These are phyloP conservation scores for Pseudocercospora cruenta DNA, from an alignment of 2,329 filamentous ascomycete species.

Conservation along the genomic window DNA sequence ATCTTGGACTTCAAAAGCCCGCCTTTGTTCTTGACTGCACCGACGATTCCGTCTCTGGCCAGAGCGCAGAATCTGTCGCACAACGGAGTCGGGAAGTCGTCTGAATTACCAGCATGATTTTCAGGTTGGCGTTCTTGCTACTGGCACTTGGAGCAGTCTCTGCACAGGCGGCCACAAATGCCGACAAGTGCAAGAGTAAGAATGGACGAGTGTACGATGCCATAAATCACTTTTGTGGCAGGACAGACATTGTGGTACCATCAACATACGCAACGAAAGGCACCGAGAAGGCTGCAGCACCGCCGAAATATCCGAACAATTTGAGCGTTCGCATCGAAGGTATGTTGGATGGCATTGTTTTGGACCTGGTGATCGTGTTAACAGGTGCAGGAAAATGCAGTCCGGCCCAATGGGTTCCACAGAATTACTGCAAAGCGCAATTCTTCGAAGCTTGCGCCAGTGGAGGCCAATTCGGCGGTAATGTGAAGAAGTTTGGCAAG, in stretches of 20 bases:
- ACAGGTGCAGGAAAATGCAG: constrained; percentile 9
- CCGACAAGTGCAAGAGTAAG: constrained; percentile 8
- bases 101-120: neutral
- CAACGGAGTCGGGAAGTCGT: neutral
- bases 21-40: neutral
- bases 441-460: constrained; percentile 14
- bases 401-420: constrained; percentile 17
- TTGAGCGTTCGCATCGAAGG: neutral
- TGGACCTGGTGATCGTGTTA: neutral
- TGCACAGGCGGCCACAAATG: neutral
- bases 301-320: neutral
- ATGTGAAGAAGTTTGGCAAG: neutral
- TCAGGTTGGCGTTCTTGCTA: neutral
- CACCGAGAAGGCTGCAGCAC: neutral
- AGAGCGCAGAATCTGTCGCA: neutral
- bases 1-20: neutral
- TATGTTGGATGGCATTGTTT: neutral
- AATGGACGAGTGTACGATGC: constrained; percentile 11
- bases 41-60: neutral
- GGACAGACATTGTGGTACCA: constrained; percentile 16
- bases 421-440: constrained; percentile 8
- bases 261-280: constrained; percentile 1
- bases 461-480: neutral
- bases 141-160: neutral
- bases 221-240: constrained; percentile 11